phyloP scores from a whole-genome alignment of 805 yeast species.

The Schizosaccharomyces cryophilus region DNA sequence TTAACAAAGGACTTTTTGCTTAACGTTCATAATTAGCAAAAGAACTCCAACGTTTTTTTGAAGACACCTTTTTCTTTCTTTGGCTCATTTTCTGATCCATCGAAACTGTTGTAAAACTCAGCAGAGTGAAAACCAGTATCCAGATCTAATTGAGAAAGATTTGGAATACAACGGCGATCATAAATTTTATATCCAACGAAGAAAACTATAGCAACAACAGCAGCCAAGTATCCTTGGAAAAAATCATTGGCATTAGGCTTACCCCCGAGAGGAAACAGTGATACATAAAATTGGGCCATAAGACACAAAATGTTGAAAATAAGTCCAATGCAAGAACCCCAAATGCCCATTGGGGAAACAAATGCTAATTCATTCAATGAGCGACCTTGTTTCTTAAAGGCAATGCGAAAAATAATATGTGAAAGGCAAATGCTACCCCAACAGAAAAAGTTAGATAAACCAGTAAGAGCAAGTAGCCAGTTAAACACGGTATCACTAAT shows the following conservation, averaged over 20 bases:
- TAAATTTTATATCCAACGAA: conserved; percentile 24
- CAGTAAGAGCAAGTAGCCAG: conserved; percentile 60
- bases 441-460: conserved; percentile 48
- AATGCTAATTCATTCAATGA: conserved; percentile 35
- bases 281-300: conserved; percentile 62
- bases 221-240: conserved; percentile 5
- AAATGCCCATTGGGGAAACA: conserved; percentile 39
- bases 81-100: no score
- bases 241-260: conserved; percentile 19
- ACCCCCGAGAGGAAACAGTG: conserved; percentile 40
- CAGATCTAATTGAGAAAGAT: not conserved
- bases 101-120: no score
- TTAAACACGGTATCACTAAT: conserved; percentile 23
- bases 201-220: conserved; percentile 20
- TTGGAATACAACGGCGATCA: not conserved
- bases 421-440: conserved; percentile 56
- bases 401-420: conserved; percentile 44
- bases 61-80: no score
- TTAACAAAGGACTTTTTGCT: no score
- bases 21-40: no score
- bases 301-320: conserved; percentile 34
- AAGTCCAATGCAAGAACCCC: conserved; percentile 42
- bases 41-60: no score
- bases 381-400: conserved; percentile 40
- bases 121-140: not conserved